These are phyloP conservation scores for Luzula sylvatica DNA, from an alignment of 176 grass and related monocot genomes.

Conservation along the genomic window DNA sequence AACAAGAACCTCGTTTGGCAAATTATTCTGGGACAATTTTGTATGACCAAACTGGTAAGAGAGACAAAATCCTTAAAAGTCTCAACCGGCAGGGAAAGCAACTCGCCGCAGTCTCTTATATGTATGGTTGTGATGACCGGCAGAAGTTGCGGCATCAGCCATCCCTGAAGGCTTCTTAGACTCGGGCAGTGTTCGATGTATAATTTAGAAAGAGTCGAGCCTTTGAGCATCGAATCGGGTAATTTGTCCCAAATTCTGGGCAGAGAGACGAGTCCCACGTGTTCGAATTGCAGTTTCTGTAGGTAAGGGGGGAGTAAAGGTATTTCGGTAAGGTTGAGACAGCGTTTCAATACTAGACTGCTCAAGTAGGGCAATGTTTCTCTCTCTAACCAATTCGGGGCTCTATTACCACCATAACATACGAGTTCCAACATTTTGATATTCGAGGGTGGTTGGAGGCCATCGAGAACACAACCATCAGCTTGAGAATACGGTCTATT, in stretches of 20 bases:
- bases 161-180: too few relatives aligned
- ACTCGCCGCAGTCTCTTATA: too few relatives aligned
- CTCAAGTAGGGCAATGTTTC: neutral
- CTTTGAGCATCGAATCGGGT: too few relatives aligned
- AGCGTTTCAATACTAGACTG: neutral
- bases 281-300: neutral
- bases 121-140: too few relatives aligned
- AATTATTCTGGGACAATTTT: too few relatives aligned
- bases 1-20: too few relatives aligned
- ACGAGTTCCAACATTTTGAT: neutral
- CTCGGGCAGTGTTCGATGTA: too few relatives aligned
- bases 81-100: too few relatives aligned
- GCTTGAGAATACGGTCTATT: neutral
- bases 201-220: too few relatives aligned
- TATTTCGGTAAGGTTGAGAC: neutral
- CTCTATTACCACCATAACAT: neutral
- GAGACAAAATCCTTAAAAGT: too few relatives aligned
- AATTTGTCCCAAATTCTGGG: neutral
- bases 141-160: too few relatives aligned
- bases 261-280: neutral
- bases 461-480: constrained; percentile 17
- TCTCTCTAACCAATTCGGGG: constrained; percentile 10
- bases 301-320: neutral
- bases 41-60: too few relatives aligned
- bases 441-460: constrained; percentile 12